Conservation (phyloP, 129 eudicot species). For the Flaveria ramosissima region DNA sequence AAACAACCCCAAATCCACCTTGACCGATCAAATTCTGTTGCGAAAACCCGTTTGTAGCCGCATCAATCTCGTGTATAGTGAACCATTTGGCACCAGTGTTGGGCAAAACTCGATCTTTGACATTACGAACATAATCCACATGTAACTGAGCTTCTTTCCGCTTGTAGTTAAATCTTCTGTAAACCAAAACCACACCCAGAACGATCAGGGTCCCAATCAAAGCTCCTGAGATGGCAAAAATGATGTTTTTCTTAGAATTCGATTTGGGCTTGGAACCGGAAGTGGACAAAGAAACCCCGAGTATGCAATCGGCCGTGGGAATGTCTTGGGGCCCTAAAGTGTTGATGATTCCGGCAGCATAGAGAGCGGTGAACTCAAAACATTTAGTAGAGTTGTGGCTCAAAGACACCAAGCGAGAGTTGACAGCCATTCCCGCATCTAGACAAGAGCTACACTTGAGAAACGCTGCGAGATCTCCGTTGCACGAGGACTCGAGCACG, state of each 20-base stretch:
- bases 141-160: slow-evolving; percentile 44
- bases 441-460: slow-evolving; percentile 55
- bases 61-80: slow-evolving; percentile 44
- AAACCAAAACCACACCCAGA: slow-evolving; percentile 38
- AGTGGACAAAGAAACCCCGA: slow-evolving; percentile 47
- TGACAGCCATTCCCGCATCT: slow-evolving; percentile 56
- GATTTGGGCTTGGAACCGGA: neutral
- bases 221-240: slow-evolving; percentile 49
- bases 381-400: slow-evolving; percentile 58
- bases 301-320: slow-evolving; percentile 51
- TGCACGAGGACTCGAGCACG: slow-evolving; percentile 43
- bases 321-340: slow-evolving; percentile 51
- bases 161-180: slow-evolving; percentile 28
- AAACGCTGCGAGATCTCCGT: slow-evolving; percentile 47
- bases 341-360: slow-evolving; percentile 69
- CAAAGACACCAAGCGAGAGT: slow-evolving; percentile 44
- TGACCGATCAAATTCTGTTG: slow-evolving; percentile 53
- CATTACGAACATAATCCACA: slow-evolving; percentile 41
- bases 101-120: slow-evolving; percentile 52
- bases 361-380: slow-evolving; percentile 53
- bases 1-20: slow-evolving; percentile 61
- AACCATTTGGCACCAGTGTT: slow-evolving; percentile 68
- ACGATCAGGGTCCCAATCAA: slow-evolving; percentile 32
- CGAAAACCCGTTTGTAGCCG: slow-evolving; percentile 59
- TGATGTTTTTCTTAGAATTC: slow-evolving; percentile 13